A percentile compares a stretch with the other conserved stretches of the same genome.
Conservation (phyloP, 1,284 basidiomycete species). For the Termitomyces sp. region DNA sequence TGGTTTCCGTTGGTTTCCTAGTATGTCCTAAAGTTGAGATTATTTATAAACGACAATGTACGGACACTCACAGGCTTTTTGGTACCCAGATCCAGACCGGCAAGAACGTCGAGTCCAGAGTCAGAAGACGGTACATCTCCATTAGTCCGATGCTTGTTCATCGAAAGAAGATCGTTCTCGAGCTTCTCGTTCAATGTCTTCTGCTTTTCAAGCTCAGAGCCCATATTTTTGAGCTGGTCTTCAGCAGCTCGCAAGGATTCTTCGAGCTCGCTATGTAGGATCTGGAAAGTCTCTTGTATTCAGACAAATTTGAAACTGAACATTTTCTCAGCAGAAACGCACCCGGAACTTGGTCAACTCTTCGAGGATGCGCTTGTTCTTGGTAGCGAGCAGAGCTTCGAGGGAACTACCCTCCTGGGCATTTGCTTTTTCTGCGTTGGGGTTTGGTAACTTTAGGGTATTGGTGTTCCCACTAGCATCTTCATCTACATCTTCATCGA, state of each 20-base stretch:
- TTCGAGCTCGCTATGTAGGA: conserved; percentile 78
- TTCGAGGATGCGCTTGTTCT: conserved; percentile 93
- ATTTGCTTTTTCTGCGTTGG: conserved; percentile 81
- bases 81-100: conserved; percentile 64
- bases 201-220: conserved; percentile 73
- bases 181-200: conserved; percentile 80
- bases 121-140: conserved; percentile 27
- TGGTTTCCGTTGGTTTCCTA: conserved; percentile 41
- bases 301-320: background rate
- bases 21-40: background rate
- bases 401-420: conserved; percentile 75
- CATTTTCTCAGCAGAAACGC: conserved; percentile 21
- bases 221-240: conserved; percentile 54
- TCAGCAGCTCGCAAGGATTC: conserved; percentile 56
- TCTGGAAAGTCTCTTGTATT: conserved; percentile 40
- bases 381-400: conserved; percentile 85
- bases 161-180: conserved; percentile 83
- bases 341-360: conserved; percentile 90
- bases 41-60: no score
- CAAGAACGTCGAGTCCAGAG: conserved; percentile 47
- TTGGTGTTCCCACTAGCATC: conserved; percentile 28
- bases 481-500: conserved; percentile 65
- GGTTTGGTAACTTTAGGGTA: conserved; percentile 66
- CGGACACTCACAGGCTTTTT: conserved; percentile 43
- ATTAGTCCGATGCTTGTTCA: conserved; percentile 55